Evolutionary conservation across 1,139 yeast genomes (phyloP).

Genomic region (Saccharomyces hybrid): DNA sequence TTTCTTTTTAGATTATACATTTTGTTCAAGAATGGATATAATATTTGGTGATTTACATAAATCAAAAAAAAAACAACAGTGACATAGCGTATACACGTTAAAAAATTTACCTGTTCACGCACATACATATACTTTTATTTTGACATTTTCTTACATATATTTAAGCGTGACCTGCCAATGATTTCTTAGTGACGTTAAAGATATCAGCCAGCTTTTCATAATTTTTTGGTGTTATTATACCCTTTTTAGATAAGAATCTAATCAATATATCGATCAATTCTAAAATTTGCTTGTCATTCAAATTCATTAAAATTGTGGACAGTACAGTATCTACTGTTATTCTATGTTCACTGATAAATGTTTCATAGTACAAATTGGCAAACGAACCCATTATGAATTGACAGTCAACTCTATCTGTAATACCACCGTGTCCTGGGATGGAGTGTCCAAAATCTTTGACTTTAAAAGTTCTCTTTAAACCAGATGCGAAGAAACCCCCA

Average conservation of each 20-base stretch:
- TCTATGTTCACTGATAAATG: constrained; percentile 72
- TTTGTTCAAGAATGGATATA: background rate
- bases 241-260: constrained; percentile 53
- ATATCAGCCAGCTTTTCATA: constrained; percentile 26
- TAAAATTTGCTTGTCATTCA: constrained; percentile 59
- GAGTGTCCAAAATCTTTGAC: constrained; percentile 91
- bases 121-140: background rate
- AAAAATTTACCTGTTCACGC: background rate
- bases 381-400: constrained; percentile 97
- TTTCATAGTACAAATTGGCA: constrained; percentile 84
- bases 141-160: background rate
- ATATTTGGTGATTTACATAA: background rate
- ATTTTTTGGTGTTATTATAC: constrained; percentile 38
- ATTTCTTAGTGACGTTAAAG: constrained; percentile 12
- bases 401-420: constrained; percentile 96
- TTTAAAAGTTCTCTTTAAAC: constrained; percentile 93
- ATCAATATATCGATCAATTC: constrained; percentile 56
- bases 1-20: background rate
- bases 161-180: constrained; percentile 2
- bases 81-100: background rate
- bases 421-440: constrained; percentile 97
- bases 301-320: constrained; percentile 67
- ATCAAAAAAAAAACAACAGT: background rate
- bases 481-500: constrained; percentile 98
- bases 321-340: constrained; percentile 65